A percentile compares a stretch with the other conserved stretches of the same genome.
Conservation (phyloP, 225 moss, liverwort and hornwort species). For the Asterella californica region DNA sequence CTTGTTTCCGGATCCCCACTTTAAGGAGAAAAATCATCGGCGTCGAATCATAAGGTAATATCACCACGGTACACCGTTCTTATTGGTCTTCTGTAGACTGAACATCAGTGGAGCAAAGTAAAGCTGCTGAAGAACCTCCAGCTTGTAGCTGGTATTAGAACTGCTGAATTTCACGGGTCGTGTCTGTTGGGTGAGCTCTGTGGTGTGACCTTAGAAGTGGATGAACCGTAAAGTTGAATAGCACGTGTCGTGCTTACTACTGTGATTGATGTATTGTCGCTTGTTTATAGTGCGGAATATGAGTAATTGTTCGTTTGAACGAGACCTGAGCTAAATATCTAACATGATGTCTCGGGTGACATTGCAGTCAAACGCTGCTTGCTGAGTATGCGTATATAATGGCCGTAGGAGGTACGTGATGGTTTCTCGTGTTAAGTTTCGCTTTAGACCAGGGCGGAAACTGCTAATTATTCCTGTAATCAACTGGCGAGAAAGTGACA, state of each 20-base stretch:
- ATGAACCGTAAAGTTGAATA: neutral
- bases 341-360: neutral
- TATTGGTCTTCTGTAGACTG: no score
- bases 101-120: no score
- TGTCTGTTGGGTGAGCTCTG: neutral
- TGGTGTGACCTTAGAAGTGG: no score
- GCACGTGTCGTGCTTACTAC: neutral
- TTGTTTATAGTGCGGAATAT: no score
- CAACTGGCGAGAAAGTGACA: neutral
- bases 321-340: neutral
- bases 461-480: neutral
- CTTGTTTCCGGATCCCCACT: slow-evolving; percentile 96
- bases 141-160: neutral
- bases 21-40: slow-evolving; percentile 97
- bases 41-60: slow-evolving; percentile 85
- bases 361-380: slow-evolving; percentile 87
- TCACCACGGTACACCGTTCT: no score
- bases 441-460: neutral
- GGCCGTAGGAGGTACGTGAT: slow-evolving; percentile 76
- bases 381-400: slow-evolving; percentile 95
- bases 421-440: neutral
- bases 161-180: neutral
- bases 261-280: no score
- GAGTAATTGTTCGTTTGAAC: neutral
- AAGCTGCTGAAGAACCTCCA: no score